These are phyloP conservation scores for Camelina neglecta DNA, from an alignment of 345 rosid genomes.

Conservation along the genomic window DNA sequence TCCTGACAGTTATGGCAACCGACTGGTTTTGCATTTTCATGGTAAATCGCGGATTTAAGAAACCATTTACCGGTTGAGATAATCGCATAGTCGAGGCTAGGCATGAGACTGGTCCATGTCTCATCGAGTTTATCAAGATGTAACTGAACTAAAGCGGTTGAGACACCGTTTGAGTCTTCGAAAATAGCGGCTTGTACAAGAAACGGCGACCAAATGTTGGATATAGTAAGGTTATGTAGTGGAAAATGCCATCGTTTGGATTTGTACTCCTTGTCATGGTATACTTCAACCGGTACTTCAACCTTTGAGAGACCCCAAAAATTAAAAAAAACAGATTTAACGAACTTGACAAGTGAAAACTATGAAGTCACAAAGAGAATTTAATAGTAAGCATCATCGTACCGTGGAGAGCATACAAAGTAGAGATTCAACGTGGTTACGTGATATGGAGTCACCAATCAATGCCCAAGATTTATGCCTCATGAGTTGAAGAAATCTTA, in stretches of 20 bases:
- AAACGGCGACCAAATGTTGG: constrained; percentile 91
- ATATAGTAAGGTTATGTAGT: constrained; percentile 67
- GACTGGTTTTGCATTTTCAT: constrained; percentile 61
- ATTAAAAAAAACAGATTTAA: neutral
- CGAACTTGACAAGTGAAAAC: neutral
- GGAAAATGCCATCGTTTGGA: constrained; percentile 83
- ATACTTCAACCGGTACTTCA: constrained; percentile 71
- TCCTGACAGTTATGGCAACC: constrained; percentile 87
- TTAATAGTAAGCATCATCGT: constrained; percentile 32
- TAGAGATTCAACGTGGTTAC: constrained; percentile 88
- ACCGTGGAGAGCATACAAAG: constrained; percentile 85
- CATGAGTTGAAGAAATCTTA: constrained; percentile 72
- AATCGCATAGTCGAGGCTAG: constrained; percentile 65
- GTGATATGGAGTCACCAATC: constrained; percentile 93
- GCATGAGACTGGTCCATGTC: constrained; percentile 64
- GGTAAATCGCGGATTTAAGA: constrained; percentile 82
- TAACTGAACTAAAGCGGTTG: constrained; percentile 73
- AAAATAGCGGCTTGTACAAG: constrained; percentile 84
- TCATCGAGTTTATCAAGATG: constrained; percentile 81
- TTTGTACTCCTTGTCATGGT: constrained; percentile 79
- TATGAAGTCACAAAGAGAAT: neutral
- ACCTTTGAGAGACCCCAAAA: constrained; percentile 55
- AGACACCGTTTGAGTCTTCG: constrained; percentile 87
- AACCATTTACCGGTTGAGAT: constrained; percentile 98
- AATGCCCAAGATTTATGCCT: constrained; percentile 81